These are phyloP conservation scores for Beauveria sp. DNA, from an alignment of 2,329 filamentous ascomycete genomes.

Conservation along the genomic window DNA sequence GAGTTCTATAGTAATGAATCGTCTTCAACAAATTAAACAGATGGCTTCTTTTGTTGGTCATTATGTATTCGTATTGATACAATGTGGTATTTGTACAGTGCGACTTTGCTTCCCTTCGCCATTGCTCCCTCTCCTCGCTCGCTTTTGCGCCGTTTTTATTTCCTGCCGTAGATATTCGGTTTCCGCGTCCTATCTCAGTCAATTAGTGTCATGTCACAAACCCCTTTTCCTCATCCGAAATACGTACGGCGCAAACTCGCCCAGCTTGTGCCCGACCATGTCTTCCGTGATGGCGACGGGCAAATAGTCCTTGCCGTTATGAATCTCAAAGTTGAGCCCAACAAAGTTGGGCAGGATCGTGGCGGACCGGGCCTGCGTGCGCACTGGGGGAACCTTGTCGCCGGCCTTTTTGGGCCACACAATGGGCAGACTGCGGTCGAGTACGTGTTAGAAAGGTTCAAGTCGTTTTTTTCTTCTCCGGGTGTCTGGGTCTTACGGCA, in stretches of 20 bases:
- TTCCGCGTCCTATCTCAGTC: constrained; percentile 43
- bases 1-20: background rate
- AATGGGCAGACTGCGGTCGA: constrained; percentile 50
- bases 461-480: background rate
- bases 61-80: constrained; percentile 21
- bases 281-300: constrained; percentile 83
- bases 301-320: constrained; percentile 84
- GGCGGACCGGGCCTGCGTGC: constrained; percentile 78
- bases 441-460: constrained; percentile 9
- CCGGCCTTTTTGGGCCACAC: constrained; percentile 50
- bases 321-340: constrained; percentile 78
- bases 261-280: constrained; percentile 93
- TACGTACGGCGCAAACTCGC: constrained; percentile 82
- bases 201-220: background rate
- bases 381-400: constrained; percentile 63
- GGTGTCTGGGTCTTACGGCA: constrained; percentile 37
- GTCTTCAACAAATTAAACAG: background rate
- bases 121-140: background rate
- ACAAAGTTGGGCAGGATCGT: constrained; percentile 92
- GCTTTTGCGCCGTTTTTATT: constrained; percentile 2
- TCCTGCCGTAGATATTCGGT: constrained; percentile 43
- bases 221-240: background rate
- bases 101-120: constrained; percentile 3
- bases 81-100: constrained; percentile 22
- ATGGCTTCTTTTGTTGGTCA: background rate